phyloP scores from a whole-genome alignment of 2,329 filamentous ascomycete genomes.

The Mycosphaerella sp. region DNA sequence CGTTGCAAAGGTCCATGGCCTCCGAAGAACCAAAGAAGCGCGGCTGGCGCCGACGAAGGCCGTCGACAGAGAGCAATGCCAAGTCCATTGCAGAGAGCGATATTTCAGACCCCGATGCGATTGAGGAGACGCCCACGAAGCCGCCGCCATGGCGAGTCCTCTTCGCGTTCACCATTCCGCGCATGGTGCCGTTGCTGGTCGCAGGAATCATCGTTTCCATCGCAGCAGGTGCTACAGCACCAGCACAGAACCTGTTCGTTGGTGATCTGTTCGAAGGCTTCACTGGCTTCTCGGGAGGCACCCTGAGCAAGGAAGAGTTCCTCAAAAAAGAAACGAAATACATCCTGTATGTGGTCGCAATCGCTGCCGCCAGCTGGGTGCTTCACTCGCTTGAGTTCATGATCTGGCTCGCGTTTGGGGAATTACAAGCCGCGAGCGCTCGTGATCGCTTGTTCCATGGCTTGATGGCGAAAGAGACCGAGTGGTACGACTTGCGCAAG shows the following conservation, averaged over 20 bases:
- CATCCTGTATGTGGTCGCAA: slow-evolving; percentile 54
- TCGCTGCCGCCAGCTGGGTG: slow-evolving; percentile 62
- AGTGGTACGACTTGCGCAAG: slow-evolving; percentile 71
- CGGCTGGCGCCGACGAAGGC: slow-evolving; percentile 17
- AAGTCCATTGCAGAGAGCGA: slow-evolving; percentile 8
- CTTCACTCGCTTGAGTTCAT: slow-evolving; percentile 60
- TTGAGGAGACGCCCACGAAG: slow-evolving; percentile 16
- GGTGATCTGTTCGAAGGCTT: slow-evolving; percentile 70
- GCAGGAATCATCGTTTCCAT: slow-evolving; percentile 53
- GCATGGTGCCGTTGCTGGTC: slow-evolving; percentile 51
- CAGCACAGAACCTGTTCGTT: slow-evolving; percentile 61
- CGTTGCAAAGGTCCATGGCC: slow-evolving; percentile 13
- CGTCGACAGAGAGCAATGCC: slow-evolving; percentile 14
- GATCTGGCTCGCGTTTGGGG: slow-evolving; percentile 71
- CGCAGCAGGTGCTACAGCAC: slow-evolving; percentile 56
- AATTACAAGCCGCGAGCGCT: slow-evolving; percentile 65
- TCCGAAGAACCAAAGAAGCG: slow-evolving; percentile 8
- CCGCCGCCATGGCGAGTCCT: slow-evolving; percentile 48
- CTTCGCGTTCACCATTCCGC: slow-evolving; percentile 64
- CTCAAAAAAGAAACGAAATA: slow-evolving; percentile 52
- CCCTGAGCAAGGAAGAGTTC: slow-evolving; percentile 46
- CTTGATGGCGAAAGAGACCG: slow-evolving; percentile 65
- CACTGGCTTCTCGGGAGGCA: slow-evolving; percentile 56
- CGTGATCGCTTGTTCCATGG: slow-evolving; percentile 59
- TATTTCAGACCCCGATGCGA: slow-evolving; percentile 16